Evolutionary conservation across 805 yeast genomes (phyloP), one percentile per base, ranked within the genome.

Genomic region (Myxozyma vanderwaltii): DNA sequence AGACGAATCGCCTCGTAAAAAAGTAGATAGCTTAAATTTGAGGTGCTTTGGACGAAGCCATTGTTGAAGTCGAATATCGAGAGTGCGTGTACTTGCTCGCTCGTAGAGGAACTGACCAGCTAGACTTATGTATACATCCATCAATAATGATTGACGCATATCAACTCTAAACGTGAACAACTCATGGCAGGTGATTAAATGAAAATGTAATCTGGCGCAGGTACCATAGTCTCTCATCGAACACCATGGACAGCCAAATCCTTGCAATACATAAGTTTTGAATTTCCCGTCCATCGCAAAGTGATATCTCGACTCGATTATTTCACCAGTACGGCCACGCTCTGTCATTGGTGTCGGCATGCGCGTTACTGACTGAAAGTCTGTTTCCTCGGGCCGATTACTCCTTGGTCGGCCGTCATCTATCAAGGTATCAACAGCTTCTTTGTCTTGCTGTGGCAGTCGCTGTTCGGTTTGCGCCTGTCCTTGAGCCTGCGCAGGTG

Each of bases 161-260:
- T 50, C 59, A 12, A 58, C 47, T 15, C 59, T 48, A 24, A 61
- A 61, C 21, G 54, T 43, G 33, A 61, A 61, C 24, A 61, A 41
- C 31, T 45, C 59, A 39, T 61, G 64, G 27, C 51, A 47, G 13
- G 64, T 57, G 35, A 50, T 4, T 21, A 61, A 57, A 33, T 61
- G 64, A 35, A 61, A 61, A 35, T 61, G 59, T 29, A 61, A 54
- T 2, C 59, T 53, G n/a, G 52, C 59, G 40, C 33, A 46, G 1
- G 41, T 19, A 4, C 46, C 50, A 33, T 36, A 61, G 33, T 61
- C 54, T 19, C 35, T 46, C 47, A 48, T 41, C 21, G 31, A 19
- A 38, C 64, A 61, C 59, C 63, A 61, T 6, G 64, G 64, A 39
- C 64, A 61, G 2, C 48, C 51, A 35, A 54, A 54, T 8, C 64